phyloP scores from a whole-genome alignment of 495 filamentous ascomycete species.

The Trichoderma orchidacearum region DNA sequence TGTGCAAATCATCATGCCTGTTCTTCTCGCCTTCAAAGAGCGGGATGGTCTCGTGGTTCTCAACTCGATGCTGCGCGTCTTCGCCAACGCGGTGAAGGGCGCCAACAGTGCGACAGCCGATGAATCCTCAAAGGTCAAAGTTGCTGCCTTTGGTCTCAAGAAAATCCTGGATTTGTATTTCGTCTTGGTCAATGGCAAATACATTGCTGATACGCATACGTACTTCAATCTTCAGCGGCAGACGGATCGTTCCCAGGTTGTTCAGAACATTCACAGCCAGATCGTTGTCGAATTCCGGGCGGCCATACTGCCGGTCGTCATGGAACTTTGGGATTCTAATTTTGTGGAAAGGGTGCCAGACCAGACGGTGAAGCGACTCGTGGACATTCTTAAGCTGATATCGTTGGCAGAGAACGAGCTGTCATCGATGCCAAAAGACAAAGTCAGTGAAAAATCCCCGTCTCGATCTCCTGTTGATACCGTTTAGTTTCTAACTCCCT shows the following conservation, averaged over 20 bases:
- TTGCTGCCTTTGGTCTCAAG: conserved; percentile 47
- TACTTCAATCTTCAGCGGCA: conserved; percentile 42
- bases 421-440: conserved; percentile 45
- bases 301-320: conserved; percentile 66
- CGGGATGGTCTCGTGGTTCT: conserved; percentile 60
- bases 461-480: neutral
- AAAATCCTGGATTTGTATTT: conserved; percentile 76
- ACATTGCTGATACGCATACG: conserved; percentile 58
- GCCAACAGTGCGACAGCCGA: conserved; percentile 15
- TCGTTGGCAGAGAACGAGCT: conserved; percentile 63
- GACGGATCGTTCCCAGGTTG: conserved; percentile 42
- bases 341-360: conserved; percentile 67
- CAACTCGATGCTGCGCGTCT: conserved; percentile 58
- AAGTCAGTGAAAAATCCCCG: conserved; percentile 14
- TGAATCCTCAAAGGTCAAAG: conserved; percentile 18
- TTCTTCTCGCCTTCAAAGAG: conserved; percentile 76
- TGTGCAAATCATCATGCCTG: conserved; percentile 61
- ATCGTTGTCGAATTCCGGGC: conserved; percentile 80
- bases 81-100: conserved; percentile 49
- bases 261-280: conserved; percentile 60
- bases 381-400: conserved; percentile 73
- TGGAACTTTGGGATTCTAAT: conserved; percentile 68
- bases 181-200: conserved; percentile 61
- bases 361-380: conserved; percentile 60
- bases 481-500: conserved; percentile 4